Percentiles rank a stretch among this genome's conserved stretches.
Conservation (phyloP, 768 basidiomycete species). For the Lactarius sp. region DNA sequence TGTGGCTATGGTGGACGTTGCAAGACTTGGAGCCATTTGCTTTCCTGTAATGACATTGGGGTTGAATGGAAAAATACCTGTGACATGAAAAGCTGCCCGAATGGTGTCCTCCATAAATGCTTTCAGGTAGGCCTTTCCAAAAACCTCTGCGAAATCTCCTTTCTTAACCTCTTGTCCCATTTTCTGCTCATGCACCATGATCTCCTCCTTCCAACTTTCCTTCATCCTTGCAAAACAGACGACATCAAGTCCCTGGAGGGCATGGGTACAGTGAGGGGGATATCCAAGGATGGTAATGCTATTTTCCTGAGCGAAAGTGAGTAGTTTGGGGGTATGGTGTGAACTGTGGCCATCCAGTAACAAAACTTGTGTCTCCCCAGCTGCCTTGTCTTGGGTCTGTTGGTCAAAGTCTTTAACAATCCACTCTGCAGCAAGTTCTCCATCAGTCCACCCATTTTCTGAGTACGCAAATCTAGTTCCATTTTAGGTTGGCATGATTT, state of each 20-base stretch:
- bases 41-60: constrained; percentile 32
- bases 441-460: too few relatives aligned
- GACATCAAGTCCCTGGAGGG: constrained; percentile 43
- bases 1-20: constrained; percentile 27
- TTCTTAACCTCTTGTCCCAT: constrained; percentile 23
- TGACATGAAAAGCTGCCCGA: constrained; percentile 25
- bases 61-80: constrained; percentile 39
- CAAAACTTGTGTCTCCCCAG: constrained; percentile 31
- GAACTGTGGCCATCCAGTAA: constrained; percentile 36
- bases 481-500: too few relatives aligned
- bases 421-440: too few relatives aligned
- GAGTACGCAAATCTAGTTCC: too few relatives aligned
- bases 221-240: constrained; percentile 42
- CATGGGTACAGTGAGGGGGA: constrained; percentile 42
- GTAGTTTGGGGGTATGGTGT: constrained; percentile 15
- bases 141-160: constrained; percentile 36
- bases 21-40: constrained; percentile 36
- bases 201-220: constrained; percentile 16
- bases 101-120: constrained; percentile 35
- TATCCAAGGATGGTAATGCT: constrained; percentile 16
- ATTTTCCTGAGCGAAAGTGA: constrained; percentile 18
- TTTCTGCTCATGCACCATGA: constrained; percentile 14
- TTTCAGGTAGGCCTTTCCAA: constrained; percentile 31
- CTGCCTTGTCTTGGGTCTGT: constrained; percentile 36
- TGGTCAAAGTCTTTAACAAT: constrained; percentile 23